Conservation (phyloP, 352 stramenopile species). For the Paralagenidium karlingii region DNA sequence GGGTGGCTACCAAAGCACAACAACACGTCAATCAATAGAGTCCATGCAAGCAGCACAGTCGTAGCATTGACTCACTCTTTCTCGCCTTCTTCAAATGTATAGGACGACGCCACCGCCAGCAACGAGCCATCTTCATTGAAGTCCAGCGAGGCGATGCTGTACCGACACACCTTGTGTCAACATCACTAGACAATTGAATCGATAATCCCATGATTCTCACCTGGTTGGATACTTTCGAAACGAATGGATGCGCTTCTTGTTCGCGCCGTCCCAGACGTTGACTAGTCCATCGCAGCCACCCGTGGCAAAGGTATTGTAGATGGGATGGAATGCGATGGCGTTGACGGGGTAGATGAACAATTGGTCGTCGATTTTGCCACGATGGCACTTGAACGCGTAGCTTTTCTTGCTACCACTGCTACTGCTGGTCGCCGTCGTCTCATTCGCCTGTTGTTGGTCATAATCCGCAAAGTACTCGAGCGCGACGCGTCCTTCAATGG, state of each 20-base stretch:
- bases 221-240: slow-evolving; percentile 73
- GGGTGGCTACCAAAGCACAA: slow-evolving; percentile 52
- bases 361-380: slow-evolving; percentile 72
- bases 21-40: slow-evolving; percentile 1
- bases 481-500: slow-evolving; percentile 93
- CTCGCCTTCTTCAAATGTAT: slow-evolving; percentile 97
- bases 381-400: slow-evolving; percentile 98
- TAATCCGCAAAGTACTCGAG: slow-evolving; percentile 90
- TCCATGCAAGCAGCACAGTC: slow-evolving; percentile 2
- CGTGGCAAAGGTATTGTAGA: slow-evolving; percentile 90
- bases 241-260: slow-evolving; percentile 91
- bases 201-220: background rate
- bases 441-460: slow-evolving; percentile 20
- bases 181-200: background rate
- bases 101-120: slow-evolving; percentile 91
- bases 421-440: slow-evolving; percentile 28
- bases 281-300: slow-evolving; percentile 90
- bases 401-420: slow-evolving; percentile 69
- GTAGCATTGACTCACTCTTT: slow-evolving; percentile 71
- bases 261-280: slow-evolving; percentile 89
- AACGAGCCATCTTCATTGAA: slow-evolving; percentile 90
- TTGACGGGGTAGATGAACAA: slow-evolving; percentile 94
- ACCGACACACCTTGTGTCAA: no score
- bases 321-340: slow-evolving; percentile 91
- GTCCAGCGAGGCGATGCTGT: slow-evolving; percentile 83